Base-by-base conservation (phyloP, 805 yeast genomes). In the Zygoascus bituminiphila region DNA sequence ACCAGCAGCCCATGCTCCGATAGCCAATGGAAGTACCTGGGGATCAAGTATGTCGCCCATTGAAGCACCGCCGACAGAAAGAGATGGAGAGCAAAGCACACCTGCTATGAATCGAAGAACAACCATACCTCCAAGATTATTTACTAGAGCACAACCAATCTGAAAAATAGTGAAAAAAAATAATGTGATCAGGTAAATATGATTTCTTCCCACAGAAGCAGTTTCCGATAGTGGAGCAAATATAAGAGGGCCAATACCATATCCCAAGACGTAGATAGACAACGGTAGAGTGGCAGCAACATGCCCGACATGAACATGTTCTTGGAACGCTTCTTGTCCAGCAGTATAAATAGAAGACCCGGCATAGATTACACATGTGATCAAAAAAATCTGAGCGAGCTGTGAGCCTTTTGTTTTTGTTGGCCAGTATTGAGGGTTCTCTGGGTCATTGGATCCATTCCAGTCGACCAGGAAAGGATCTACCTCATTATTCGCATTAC, bases 181-280 rank as follows among this genome's bases (percentile, higher is more conserved):
- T 33, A 77, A 61, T 2, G 82, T 68, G 17, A 63, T 44, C 31
- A 72, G 61, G 55, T 77, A 79, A 35, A 76, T 66, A 15, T 39
- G 45, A 19, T 48, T 76, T 75, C 93, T 75, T 44, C 69, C 69
- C 44, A 61, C 66, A 25, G 68, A 65, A 41, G 73, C 72, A 45
- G 72, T 56, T 59, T 77, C 82, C 3, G 79, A 73, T 9, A 77
- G 54, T 1, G 84, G 84, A 1, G 82, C 84, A 74, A 79, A 77
- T 10, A 81, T 51, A 60, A 80, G 63, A 2, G 85, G 84, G 0
- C 88, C 88, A 8, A 77, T 61, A 0, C 84, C 84, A 56, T 80
- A 75, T 0, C 88, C 88, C 42, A 81, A 60, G n/a, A 82, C 77
- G 53, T 75, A 82, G 10, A 81, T 62, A 0, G 86, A 71, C 2